Conservation (phyloP, 192 early-diverging fungal species). For the Spizellomyces sp. region DNA sequence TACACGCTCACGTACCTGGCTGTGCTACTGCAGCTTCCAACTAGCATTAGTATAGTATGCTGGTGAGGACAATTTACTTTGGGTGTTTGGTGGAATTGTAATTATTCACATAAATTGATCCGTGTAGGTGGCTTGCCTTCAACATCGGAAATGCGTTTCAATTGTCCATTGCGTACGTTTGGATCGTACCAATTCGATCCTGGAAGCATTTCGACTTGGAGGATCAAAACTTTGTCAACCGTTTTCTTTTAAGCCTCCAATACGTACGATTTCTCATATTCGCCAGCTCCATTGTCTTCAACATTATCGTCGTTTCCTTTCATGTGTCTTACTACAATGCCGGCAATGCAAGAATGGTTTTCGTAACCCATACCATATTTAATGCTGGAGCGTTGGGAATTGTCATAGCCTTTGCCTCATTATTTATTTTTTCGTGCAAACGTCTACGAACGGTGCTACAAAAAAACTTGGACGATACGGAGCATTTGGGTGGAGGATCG, state of each 20-base stretch:
- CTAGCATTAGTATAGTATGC: no score
- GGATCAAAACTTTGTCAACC: background rate
- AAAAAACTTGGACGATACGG: no score
- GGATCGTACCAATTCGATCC: background rate
- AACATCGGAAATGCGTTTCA: background rate
- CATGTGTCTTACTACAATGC: background rate
- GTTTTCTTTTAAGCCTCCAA: constrained; percentile 1
- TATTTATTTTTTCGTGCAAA: background rate
- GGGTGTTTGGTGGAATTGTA: no score
- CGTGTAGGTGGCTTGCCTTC: constrained; percentile 1
- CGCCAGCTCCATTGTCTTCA: constrained; percentile 3
- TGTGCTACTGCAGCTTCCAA: no score
- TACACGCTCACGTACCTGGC: no score
- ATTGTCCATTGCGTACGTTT: background rate
- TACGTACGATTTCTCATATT: constrained; percentile 1
- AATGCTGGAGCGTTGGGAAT: background rate
- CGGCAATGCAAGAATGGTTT: background rate
- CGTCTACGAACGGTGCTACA: background rate
- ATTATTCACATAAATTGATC: background rate
- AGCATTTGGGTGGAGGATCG: no score
- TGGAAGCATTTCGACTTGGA: background rate
- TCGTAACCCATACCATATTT: background rate
- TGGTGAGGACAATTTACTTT: no score
- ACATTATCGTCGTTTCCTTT: background rate
- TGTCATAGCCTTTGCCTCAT: background rate